Conservation (phyloP, 208 protist genomes). For the Histomonas meleagridis region DNA sequence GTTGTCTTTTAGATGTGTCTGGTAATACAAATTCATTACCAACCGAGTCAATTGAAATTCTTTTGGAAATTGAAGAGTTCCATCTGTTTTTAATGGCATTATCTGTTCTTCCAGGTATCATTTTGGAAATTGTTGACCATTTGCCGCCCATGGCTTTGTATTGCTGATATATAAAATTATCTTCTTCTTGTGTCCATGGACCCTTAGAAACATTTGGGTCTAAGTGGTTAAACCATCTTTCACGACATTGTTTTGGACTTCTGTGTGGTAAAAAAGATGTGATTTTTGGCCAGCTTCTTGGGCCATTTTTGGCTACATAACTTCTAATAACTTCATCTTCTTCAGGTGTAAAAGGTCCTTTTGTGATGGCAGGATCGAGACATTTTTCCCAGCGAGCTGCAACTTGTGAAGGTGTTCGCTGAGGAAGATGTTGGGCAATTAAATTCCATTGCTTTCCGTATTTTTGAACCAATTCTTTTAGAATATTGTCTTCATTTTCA, state of each 20-base stretch:
- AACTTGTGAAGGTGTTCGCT: conserved; percentile 4
- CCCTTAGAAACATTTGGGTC: neutral
- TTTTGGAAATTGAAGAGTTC: conserved; percentile 50
- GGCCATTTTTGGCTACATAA: neutral
- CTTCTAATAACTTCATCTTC: conserved; percentile 16
- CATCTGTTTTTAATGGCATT: conserved; percentile 55
- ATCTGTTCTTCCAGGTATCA: conserved; percentile 47
- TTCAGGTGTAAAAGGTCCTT: conserved; percentile 19
- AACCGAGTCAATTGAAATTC: neutral
- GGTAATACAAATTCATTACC: conserved; percentile 25
- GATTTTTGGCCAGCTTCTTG: neutral
- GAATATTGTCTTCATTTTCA: neutral
- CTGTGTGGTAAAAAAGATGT: neutral
- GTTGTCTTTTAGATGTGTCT: neutral
- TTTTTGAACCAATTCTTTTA: neutral
- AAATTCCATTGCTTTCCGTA: conserved; percentile 26
- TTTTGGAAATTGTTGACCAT: conserved; percentile 26
- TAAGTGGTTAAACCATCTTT: conserved; percentile 34
- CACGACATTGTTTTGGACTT: neutral
- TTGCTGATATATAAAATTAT: conserved; percentile 12
- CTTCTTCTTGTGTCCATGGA: conserved; percentile 13
- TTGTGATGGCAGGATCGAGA: conserved; percentile 9
- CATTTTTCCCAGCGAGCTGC: conserved; percentile 30
- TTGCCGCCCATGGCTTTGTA: neutral
- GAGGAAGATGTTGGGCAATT: neutral